These are phyloP conservation scores for Eucalyptus polyanthemos DNA, from an alignment of 345 rosid species.

Conservation along the genomic window DNA sequence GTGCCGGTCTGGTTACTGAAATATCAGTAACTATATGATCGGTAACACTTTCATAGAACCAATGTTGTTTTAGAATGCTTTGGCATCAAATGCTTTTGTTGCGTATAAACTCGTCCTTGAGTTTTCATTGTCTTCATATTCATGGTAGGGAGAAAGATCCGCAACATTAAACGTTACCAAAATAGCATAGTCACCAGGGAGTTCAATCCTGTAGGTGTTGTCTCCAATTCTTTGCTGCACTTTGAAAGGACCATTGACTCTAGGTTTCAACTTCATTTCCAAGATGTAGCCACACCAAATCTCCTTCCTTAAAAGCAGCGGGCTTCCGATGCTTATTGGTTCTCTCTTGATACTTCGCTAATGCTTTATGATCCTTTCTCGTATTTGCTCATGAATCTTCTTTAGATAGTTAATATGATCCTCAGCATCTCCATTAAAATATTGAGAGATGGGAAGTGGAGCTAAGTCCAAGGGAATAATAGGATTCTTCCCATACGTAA, in stretches of 20 bases:
- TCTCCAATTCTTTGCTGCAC: not conserved
- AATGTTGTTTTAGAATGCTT: not conserved
- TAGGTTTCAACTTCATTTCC: not conserved
- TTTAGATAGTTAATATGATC: not conserved
- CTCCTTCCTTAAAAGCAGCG: not conserved
- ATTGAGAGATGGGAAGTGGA: too few species aligned
- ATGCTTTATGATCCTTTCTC: not conserved
- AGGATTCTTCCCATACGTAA: not conserved
- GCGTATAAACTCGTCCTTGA: not conserved
- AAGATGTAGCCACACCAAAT: not conserved
- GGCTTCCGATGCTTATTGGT: not conserved
- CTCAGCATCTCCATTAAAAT: too few species aligned
- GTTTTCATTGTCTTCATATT: not conserved
- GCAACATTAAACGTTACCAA: not conserved
- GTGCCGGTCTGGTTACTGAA: too few species aligned
- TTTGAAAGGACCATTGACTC: not conserved
- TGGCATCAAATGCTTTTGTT: accelerated
- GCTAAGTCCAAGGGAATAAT: not conserved
- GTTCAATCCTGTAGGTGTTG: not conserved
- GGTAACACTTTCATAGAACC: not conserved
- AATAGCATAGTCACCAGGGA: not conserved
- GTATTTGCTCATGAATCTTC: not conserved
- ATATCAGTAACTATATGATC: too few species aligned
- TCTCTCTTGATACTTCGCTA: not conserved
- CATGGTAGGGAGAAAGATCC: not conserved